Percentiles rank a stretch among this genome's conserved stretches.
Conservation (phyloP, 805 yeast species). For the Wickerhamomyces alni region DNA sequence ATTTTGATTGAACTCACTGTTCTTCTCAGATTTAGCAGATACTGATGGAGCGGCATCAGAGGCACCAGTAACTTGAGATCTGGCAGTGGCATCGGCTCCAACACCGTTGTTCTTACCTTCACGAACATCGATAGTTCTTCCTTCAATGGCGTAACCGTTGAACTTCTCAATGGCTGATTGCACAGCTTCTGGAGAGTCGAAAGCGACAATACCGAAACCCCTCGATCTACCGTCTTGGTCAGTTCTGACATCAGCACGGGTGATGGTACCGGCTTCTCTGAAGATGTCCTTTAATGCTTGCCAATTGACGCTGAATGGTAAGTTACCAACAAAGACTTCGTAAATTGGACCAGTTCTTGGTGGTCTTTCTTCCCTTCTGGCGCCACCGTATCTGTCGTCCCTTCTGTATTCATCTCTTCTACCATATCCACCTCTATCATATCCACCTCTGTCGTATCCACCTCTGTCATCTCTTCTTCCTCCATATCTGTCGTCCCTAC, state of each 20-base stretch:
- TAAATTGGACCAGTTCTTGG: constrained; percentile 19
- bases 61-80: constrained; percentile 1
- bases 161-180: constrained; percentile 60
- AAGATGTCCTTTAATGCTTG: constrained; percentile 81
- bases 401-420: constrained; percentile 4
- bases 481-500: constrained; percentile 13
- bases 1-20: constrained; percentile 56
- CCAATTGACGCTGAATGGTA: constrained; percentile 82
- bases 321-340: constrained; percentile 73
- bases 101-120: constrained; percentile 44
- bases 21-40: neutral
- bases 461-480: constrained; percentile 3
- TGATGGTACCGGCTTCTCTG: constrained; percentile 69
- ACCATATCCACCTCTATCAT: constrained; percentile 6
- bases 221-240: constrained; percentile 69
- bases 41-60: neutral
- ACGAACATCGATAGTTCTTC: constrained; percentile 75
- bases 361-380: constrained; percentile 10
- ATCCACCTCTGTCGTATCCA: constrained; percentile 13
- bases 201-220: constrained; percentile 82
- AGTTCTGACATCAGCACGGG: constrained; percentile 71
- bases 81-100: neutral
- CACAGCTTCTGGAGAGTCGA: constrained; percentile 62
- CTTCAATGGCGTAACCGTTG: constrained; percentile 66
- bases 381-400: constrained; percentile 11